A percentile compares a stretch with the other conserved stretches of the same genome.
Conservation (phyloP, 2,329 filamentous ascomycete genomes). For the Periglandula ipomoeae region DNA sequence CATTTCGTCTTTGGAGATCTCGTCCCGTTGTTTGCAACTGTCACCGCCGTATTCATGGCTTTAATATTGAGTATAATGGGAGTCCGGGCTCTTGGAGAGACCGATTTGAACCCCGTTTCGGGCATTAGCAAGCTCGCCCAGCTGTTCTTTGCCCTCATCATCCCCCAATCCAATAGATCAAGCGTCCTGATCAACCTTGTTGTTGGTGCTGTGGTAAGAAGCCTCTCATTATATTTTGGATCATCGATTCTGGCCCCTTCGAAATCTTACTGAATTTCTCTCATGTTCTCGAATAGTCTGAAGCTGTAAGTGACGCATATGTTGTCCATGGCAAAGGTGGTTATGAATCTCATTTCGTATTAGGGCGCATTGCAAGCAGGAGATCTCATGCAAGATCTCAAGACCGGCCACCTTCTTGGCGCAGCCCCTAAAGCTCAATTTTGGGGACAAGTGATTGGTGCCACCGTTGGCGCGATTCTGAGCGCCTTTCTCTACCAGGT, state of each 20-base stretch:
- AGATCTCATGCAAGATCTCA: conserved; percentile 94
- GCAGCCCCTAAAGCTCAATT: conserved; percentile 93
- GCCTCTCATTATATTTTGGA: neutral
- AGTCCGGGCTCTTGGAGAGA: conserved; percentile 63
- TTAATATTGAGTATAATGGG: conserved; percentile 70
- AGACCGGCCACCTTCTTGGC: conserved; percentile 87
- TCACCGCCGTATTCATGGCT: conserved; percentile 75
- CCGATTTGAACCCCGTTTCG: conserved; percentile 90
- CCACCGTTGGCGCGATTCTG: conserved; percentile 73
- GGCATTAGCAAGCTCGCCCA: conserved; percentile 96
- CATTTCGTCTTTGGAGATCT: conserved; percentile 75
- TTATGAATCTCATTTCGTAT: conserved; percentile 8
- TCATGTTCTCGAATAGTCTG: conserved; percentile 22
- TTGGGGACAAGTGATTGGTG: conserved; percentile 90
- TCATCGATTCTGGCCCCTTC: neutral
- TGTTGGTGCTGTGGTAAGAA: conserved; percentile 65
- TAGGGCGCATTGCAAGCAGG: conserved; percentile 81
- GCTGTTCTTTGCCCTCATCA: conserved; percentile 85
- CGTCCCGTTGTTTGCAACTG: conserved; percentile 67
- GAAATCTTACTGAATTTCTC: too few relatives aligned
- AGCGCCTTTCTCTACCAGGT: conserved; percentile 82
- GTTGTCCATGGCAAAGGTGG: neutral
- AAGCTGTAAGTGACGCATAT: conserved; percentile 24
- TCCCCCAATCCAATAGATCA: conserved; percentile 69
- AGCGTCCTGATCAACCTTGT: conserved; percentile 93